Percentiles rank a stretch among this genome's conserved stretches.
Evolutionary conservation across 208 protist genomes (phyloP).

Genomic region (Trypanosoma brucei): DNA sequence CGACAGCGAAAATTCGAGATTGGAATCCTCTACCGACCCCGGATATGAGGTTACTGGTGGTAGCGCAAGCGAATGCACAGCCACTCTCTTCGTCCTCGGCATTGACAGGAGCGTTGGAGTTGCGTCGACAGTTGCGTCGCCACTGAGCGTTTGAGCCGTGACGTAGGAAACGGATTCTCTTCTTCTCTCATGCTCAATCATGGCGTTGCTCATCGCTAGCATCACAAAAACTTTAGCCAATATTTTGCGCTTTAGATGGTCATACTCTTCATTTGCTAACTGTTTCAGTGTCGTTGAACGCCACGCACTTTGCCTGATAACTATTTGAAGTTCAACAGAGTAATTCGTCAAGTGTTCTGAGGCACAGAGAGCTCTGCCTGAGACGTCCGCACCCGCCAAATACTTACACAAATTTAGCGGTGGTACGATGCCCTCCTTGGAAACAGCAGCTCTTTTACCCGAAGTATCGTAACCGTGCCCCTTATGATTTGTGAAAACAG

Average conservation of each 20-base stretch:
- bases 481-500: neutral
- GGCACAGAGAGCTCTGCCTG: neutral
- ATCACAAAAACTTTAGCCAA: slow-evolving; percentile 13
- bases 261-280: slow-evolving; percentile 19
- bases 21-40: neutral
- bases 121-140: too few species aligned
- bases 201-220: slow-evolving; percentile 6
- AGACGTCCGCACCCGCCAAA: neutral
- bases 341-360: slow-evolving; percentile 15
- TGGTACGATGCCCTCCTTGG: neutral
- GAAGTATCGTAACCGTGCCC: neutral
- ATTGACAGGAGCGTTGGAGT: neutral
- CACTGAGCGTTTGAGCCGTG: neutral
- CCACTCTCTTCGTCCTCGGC: neutral
- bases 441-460: neutral
- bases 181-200: neutral
- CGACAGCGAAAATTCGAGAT: neutral
- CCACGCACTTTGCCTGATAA: slow-evolving; percentile 26
- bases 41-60: neutral
- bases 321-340: slow-evolving; percentile 8
- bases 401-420: slow-evolving; percentile 2
- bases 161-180: neutral
- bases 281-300: slow-evolving; percentile 14
- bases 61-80: neutral
- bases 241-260: slow-evolving; percentile 3